Evolutionary conservation across 768 basidiomycete genomes (phyloP).

Genomic region (Neoboletus brunneissimus): DNA sequence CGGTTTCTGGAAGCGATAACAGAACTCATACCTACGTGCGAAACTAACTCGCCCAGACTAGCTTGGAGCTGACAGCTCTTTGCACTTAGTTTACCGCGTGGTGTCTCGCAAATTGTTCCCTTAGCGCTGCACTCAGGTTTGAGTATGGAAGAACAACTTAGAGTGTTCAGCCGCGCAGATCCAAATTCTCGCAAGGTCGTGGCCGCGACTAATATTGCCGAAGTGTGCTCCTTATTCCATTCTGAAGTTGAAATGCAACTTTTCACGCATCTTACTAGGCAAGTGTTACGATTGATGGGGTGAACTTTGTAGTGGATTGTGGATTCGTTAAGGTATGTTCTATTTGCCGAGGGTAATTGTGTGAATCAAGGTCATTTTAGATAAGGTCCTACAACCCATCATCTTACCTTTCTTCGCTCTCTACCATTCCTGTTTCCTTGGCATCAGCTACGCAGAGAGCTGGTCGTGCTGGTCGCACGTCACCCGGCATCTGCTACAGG

Average conservation of each 20-base stretch:
- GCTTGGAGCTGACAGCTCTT: not conserved
- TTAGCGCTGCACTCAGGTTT: conserved; percentile 89
- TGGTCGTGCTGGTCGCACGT: conserved; percentile 92
- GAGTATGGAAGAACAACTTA: conserved; percentile 81
- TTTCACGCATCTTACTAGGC: conserved; percentile 48
- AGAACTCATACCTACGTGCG: conserved; percentile 72
- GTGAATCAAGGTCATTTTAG: conserved; percentile 37
- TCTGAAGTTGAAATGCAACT: not conserved
- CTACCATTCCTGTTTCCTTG: conserved; percentile 77
- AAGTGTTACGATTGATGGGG: conserved; percentile 94
- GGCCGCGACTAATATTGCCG: conserved; percentile 93
- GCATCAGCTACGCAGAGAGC: conserved; percentile 93
- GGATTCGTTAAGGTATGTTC: conserved; percentile 87
- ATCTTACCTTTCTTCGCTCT: conserved; percentile 79
- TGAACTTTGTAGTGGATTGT: conserved; percentile 90
- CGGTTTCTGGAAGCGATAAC: conserved; percentile 75
- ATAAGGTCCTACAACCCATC: conserved; percentile 89
- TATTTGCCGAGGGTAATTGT: not conserved
- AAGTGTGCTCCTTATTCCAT: conserved; percentile 44
- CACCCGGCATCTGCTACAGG: conserved; percentile 89
- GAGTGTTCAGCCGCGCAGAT: conserved; percentile 77
- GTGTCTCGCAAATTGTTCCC: conserved; percentile 55
- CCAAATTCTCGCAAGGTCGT: conserved; percentile 83
- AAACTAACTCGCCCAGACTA: not conserved
- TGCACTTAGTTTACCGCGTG: conserved; percentile 46